Base-by-base conservation (phyloP, 140 eudicot species). In the Ambrosia hybrid region DNA sequence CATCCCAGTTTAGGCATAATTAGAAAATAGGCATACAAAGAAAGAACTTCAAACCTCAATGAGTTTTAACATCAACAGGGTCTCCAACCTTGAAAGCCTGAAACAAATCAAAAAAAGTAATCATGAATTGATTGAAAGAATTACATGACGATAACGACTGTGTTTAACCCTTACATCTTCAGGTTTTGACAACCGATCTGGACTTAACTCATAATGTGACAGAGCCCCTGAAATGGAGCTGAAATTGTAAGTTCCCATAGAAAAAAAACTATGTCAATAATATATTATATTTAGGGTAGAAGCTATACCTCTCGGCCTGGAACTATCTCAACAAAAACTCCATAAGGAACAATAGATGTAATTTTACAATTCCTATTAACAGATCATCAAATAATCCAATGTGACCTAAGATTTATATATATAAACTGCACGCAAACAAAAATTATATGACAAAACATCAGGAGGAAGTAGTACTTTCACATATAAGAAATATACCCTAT, bases 41-140 rank as follows among this genome's bases (percentile, higher is more conserved):
- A 1, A 30, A 59, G 7, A 15, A 39, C 13, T 65, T 51, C 85
- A 65, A 48, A 90, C 97, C 97, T 94, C 99, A 67, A 90, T 88
- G 68, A 94, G 96, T 79, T 94, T 94, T n/a, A 85, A 94, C 99
- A 85, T 94, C 99, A 67, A 94, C 72, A 45, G 67, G 77, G 43
- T 94, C 99, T 83, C 99, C 99, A 59, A 86, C 96, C 79, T 94
- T 94, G 76, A 90, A 83, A 75, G 86, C 98, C 98, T 93, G 83
- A 62, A 68, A 68, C 15, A 17, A 63, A 17, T 38, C 12, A 39
- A 48, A 61, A 80, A 37, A 17, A 55, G 7, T 41, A 41, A 41
- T 53, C 36, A 71, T 51, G 62, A 62, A 43, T 62, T 46, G 41
- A 51, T 48, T 65, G 43, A 9, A 74, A 39, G 33, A 70, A 69